A percentile compares a stretch with the other conserved stretches of the same genome.
These are phyloP conservation scores for Leucosporidium creatinivorum DNA, from an alignment of 768 basidiomycete species.

Conservation along the genomic window DNA sequence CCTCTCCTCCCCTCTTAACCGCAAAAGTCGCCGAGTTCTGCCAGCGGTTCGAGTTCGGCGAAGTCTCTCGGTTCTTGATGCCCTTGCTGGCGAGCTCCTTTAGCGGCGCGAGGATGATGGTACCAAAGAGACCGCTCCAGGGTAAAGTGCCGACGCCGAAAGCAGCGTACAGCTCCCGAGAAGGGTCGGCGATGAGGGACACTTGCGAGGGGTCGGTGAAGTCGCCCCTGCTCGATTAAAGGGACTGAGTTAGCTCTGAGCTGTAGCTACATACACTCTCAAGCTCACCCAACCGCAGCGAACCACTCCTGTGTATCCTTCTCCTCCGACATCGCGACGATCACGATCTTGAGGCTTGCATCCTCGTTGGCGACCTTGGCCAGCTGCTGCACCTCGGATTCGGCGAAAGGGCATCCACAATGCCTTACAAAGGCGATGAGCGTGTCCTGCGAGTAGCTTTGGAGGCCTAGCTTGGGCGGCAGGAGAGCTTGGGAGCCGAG, in stretches of 20 bases:
- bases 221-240: neutral
- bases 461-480: neutral
- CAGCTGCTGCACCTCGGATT: neutral
- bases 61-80: neutral
- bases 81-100: neutral
- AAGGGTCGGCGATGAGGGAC: neutral
- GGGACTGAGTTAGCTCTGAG: neutral
- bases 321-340: neutral
- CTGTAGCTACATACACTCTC: neutral
- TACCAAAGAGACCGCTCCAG: neutral
- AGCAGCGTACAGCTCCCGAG: neutral
- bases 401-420: neutral
- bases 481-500: neutral
- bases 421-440: neutral
- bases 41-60: neutral
- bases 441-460: neutral
- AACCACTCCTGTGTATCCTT: neutral
- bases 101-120: neutral
- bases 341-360: neutral
- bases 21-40: neutral
- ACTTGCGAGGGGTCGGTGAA: neutral
- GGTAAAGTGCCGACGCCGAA: neutral
- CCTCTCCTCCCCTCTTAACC: neutral
- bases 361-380: neutral
- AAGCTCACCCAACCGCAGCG: neutral